Base-by-base conservation (phyloP, 768 basidiomycete genomes). In the Cystofilobasidium macerans region DNA sequence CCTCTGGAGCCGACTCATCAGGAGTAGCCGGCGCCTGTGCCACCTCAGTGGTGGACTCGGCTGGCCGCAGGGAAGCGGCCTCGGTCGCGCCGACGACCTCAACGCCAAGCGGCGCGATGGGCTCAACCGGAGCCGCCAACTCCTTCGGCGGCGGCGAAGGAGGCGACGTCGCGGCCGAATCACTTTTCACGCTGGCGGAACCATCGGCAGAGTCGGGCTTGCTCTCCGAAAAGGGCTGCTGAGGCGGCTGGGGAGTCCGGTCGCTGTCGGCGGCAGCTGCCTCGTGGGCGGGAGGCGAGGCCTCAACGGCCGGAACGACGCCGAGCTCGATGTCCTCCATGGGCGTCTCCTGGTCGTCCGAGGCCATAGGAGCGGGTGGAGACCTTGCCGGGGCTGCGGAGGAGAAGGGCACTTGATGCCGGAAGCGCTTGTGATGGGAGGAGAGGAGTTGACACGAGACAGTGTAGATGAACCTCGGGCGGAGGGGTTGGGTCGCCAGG, bases 311-410 rank as follows among this genome's bases (percentile, higher is more conserved):
- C 6, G 32, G 28, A n/a, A 35, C 7, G 5, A 4, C 36, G 24
- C 30, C 58, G 26, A 59, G 40, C 14, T 38, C n/a, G 58, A 59
- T 40, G 42, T 59, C 58, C 58, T 40, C 58, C 58, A 59, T 59
- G n/a, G 40, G 40, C 20, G 40, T 24, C 13, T 59, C 40, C 11
- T 38, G 38, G 2, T 28, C 58, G 35, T 59, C 36, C 38, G 36
- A 7, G 6, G 58, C 36, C 42, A 42, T 42, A 33, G 28, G 43
- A 26, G 24, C 3, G 36, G 36, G 36, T n/a, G 48, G 11, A 7
- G 24, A 7, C 20, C 20, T 47, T 6, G 16, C 24, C n/a, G 20
- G 45, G 45, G 45, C 8, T 22, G 45, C 45, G n/a, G 45, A 47
- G 48, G 48, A 18, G 16, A 14, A 42, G 13, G 42, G 42, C 3